Evolutionary conservation across 163 green algal species (phyloP), one percentile per base, ranked within the genome.

Genomic region (Chlamydomonas reinhardtii): DNA sequence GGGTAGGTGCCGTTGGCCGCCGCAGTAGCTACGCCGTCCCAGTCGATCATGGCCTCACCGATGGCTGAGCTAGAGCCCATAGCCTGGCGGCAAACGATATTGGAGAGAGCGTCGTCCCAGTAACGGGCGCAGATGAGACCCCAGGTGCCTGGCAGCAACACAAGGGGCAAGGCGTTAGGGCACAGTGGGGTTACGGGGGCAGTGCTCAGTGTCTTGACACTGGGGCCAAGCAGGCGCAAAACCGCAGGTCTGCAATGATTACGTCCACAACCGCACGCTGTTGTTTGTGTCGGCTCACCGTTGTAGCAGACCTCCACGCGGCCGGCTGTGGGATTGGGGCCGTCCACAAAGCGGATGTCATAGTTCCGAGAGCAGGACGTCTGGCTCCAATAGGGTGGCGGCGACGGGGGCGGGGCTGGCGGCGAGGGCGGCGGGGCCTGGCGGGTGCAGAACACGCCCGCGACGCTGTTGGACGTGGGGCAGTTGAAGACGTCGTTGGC

Each of bases 51-150:
- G 16, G 39, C 19, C 9, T 62, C 31, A 9, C 78, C 78, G 32
- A 62, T 39, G 16, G 78, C 78, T 0, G 66, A 56, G 16, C 43
- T 32, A 1, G 24, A 31, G 66, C 68, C 68, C 0, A 39, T 1
- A 14, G 76, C 35, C 48, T 85, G 78, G 43, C 78, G 78, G 68
- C 78, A 85, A 2, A n/a, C 48, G 29, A 71, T 76, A 19, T 35
- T 70, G 0, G 78, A 34, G 0, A 76, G 17, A 20, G 31, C 22
- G n/a, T 85, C 68, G 66, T 85, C 78, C 66, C 66, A 85, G 48
- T 39, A 48, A 5, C 37, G 8, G 31, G 52, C 59, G 22, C 78
- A 85, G 9, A 76, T n/a, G 4, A 39, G 70, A 19, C 68, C 66
- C 78, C 78, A 85, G 5, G 31, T 31, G 11, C 78, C 78, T 85